Evolutionary conservation across 306 rosid genomes (phyloP).

Genomic region (Hylodesmum podocarpum): DNA sequence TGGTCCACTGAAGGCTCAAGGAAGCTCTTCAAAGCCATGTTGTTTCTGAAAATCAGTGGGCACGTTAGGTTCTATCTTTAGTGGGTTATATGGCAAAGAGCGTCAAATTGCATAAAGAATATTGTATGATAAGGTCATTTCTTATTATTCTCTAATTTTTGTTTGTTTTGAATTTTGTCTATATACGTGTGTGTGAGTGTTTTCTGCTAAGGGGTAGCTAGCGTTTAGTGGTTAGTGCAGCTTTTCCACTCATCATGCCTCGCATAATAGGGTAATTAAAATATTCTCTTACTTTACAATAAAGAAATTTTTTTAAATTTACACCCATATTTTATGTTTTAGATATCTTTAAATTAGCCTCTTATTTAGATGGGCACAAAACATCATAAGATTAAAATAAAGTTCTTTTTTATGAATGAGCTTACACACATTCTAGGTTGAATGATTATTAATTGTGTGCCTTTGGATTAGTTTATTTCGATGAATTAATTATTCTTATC

Average conservation of each 20-base stretch:
- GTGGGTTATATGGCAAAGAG: constrained; percentile 29
- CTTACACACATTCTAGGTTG: neutral
- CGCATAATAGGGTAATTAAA: constrained; percentile 28
- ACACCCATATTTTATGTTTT: neutral
- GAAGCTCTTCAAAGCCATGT: constrained; percentile 27
- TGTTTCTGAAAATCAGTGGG: constrained; percentile 42
- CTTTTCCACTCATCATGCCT: constrained; percentile 34
- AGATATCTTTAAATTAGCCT: neutral
- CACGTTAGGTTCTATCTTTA: constrained; percentile 24
- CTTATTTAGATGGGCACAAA: neutral
- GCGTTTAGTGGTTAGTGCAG: constrained; percentile 10
- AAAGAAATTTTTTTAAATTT: constrained; percentile 14
- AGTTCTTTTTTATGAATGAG: neutral
- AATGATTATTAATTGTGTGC: neutral
- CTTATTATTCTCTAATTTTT: constrained; percentile 31
- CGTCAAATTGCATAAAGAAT: constrained; percentile 52
- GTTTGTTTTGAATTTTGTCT: constrained; percentile 36
- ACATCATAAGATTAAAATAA: neutral
- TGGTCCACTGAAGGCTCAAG: constrained; percentile 32
- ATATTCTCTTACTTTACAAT: constrained; percentile 24
- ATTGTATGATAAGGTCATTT: constrained; percentile 40
- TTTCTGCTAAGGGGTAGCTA: neutral
- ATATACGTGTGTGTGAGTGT: neutral
- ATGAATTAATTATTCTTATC: neutral
- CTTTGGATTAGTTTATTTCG: neutral